phyloP scores from a whole-genome alignment of 73 alveolate genomes.

The Symbiodinium pilosum region DNA sequence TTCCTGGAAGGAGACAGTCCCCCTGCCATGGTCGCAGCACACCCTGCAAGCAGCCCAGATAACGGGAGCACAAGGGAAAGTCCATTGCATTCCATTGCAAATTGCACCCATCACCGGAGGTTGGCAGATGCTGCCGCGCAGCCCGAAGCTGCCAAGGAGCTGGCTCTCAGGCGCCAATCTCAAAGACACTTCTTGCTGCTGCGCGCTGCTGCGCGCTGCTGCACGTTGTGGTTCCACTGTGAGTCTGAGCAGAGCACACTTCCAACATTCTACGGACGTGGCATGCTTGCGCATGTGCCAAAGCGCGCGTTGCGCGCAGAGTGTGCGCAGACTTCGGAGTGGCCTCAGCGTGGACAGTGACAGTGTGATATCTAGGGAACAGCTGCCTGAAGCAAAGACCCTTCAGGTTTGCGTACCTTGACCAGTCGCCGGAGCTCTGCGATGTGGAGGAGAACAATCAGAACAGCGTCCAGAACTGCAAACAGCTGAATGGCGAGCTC shows the following conservation, averaged over 20 bases:
- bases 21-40: constrained; percentile 47
- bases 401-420: constrained; percentile 61
- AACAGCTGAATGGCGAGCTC: constrained; percentile 56
- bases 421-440: constrained; percentile 56
- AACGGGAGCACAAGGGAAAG: background rate
- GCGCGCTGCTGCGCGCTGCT: no score
- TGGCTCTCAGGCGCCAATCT: background rate
- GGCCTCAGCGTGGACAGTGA: no score
- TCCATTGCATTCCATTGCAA: background rate
- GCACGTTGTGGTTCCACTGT: no score
- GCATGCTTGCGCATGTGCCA: no score
- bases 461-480: constrained; percentile 73
- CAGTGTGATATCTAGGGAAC: no score
- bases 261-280: no score
- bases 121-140: background rate
- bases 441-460: constrained; percentile 54
- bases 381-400: no score
- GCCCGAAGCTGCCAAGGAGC: background rate
- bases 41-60: background rate
- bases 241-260: no score
- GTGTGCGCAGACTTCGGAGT: no score
- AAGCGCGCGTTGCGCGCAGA: no score
- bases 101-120: background rate
- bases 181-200: no score
- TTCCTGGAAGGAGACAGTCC: constrained; percentile 43